Evolutionary conservation across 306 rosid species (phyloP).

Genomic region (Alnus glutinosa): DNA sequence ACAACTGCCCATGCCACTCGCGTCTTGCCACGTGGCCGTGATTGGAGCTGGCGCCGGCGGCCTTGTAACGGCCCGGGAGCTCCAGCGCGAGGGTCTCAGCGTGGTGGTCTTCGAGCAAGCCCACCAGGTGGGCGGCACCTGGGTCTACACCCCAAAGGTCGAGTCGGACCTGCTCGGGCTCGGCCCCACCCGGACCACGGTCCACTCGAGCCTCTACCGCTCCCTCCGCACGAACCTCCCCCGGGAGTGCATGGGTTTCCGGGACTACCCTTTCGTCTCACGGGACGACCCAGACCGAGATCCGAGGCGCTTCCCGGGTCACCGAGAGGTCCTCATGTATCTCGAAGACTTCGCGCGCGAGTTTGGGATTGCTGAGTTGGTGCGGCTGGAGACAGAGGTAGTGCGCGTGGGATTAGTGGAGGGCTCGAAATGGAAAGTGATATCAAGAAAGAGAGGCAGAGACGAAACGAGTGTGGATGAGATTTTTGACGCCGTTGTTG

Average conservation of each 20-base stretch:
- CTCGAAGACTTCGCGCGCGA: conserved; percentile 43
- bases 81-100: conserved; percentile 57
- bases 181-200: conserved; percentile 42
- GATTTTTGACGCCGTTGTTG: conserved; percentile 56
- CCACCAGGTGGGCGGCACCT: conserved; percentile 60
- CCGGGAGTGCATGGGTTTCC: conserved; percentile 68
- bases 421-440: conserved; percentile 51
- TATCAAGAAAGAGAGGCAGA: conserved; percentile 28
- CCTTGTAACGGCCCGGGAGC: conserved; percentile 70
- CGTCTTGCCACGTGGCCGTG: conserved; percentile 65
- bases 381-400: conserved; percentile 49
- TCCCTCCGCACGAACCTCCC: conserved; percentile 81
- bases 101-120: conserved; percentile 68
- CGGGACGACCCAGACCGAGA: conserved; percentile 46
- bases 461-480: conserved; percentile 39
- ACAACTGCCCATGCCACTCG: conserved; percentile 20
- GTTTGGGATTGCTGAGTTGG: conserved; percentile 43
- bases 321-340: conserved; percentile 56
- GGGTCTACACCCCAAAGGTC: conserved; percentile 57
- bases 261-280: conserved; percentile 60
- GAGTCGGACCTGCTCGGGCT: conserved; percentile 64
- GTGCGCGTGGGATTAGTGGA: conserved; percentile 39
- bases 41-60: conserved; percentile 77
- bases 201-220: conserved; percentile 69
- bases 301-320: conserved; percentile 61